These are phyloP conservation scores for Venturia oleaginea DNA, from an alignment of 2,329 filamentous ascomycete species.

Conservation along the genomic window DNA sequence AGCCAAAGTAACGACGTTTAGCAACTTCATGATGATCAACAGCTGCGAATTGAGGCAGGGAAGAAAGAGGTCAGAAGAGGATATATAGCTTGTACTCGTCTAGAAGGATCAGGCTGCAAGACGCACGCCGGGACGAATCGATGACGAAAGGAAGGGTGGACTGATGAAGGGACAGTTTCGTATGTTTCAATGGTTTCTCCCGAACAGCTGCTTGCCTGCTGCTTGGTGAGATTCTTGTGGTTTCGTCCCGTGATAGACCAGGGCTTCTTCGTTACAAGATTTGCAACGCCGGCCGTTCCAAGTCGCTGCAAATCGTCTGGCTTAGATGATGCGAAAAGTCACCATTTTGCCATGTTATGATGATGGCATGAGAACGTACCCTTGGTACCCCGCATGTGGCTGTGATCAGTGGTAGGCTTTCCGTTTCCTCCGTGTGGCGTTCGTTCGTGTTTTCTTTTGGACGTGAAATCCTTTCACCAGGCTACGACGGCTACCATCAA, in stretches of 20 bases:
- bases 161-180: background rate
- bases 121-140: background rate
- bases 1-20: constrained; percentile 39
- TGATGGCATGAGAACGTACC: too few species aligned
- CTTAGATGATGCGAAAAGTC: background rate
- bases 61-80: background rate
- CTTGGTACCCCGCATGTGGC: background rate
- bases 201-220: background rate
- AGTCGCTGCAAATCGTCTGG: background rate
- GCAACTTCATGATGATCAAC: constrained; percentile 37
- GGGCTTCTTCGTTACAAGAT: background rate
- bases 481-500: background rate
- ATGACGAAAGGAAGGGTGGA: background rate
- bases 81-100: background rate
- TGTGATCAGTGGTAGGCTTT: background rate
- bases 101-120: background rate
- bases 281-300: background rate
- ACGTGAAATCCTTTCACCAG: background rate
- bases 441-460: background rate
- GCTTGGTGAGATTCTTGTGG: background rate
- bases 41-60: background rate
- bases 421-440: background rate
- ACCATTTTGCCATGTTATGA: too few species aligned
- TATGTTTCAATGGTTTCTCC: background rate
- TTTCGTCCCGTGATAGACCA: background rate